Evolutionary conservation across 805 yeast species (phyloP).

Genomic region (Komagataella phaffii): DNA sequence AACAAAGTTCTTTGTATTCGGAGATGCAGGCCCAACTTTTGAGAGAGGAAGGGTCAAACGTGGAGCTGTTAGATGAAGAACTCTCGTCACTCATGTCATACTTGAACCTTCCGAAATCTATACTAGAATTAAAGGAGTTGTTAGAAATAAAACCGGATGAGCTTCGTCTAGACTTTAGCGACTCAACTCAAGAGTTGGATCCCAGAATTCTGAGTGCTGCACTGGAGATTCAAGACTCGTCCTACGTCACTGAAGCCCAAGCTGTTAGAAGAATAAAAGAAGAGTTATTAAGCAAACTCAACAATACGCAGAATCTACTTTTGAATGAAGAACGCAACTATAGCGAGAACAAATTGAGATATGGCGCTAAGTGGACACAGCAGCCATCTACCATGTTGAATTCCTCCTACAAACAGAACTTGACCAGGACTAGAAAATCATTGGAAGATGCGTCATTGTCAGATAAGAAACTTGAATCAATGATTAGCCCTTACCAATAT

Average conservation of each 20-base stretch:
- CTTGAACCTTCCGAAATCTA: slow-evolving; percentile 57
- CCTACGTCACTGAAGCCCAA: slow-evolving; percentile 12
- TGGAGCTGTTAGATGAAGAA: slow-evolving; percentile 71
- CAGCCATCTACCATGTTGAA: slow-evolving; percentile 8
- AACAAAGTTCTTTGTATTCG: slow-evolving; percentile 74
- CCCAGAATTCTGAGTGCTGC: slow-evolving; percentile 25
- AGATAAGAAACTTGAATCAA: slow-evolving; percentile 37
- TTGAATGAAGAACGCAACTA: slow-evolving; percentile 22
- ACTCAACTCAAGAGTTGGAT: slow-evolving; percentile 19
- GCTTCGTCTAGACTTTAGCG: slow-evolving; percentile 7
- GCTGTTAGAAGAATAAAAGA: slow-evolving; percentile 19
- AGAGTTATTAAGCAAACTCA: slow-evolving; percentile 21
- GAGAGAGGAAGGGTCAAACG: slow-evolving; percentile 60
- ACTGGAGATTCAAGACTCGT: slow-evolving; percentile 13
- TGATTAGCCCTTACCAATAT: slow-evolving; percentile 26
- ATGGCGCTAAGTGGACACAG: slow-evolving; percentile 22
- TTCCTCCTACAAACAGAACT: slow-evolving; percentile 30
- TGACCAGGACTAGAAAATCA: slow-evolving; percentile 43
- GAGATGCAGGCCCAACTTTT: slow-evolving; percentile 76
- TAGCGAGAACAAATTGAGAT: slow-evolving; percentile 17
- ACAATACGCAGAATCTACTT: slow-evolving; percentile 19
- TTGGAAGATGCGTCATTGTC: slow-evolving; percentile 47
- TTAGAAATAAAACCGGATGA: slow-evolving; percentile 2
- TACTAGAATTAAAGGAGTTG: slow-evolving; percentile 35
- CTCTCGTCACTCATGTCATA: slow-evolving; percentile 68